A percentile compares a stretch with the other conserved stretches of the same genome.
Conservation (phyloP, 2,329 filamentous ascomycete species). For the Verticillium tricorpus region DNA sequence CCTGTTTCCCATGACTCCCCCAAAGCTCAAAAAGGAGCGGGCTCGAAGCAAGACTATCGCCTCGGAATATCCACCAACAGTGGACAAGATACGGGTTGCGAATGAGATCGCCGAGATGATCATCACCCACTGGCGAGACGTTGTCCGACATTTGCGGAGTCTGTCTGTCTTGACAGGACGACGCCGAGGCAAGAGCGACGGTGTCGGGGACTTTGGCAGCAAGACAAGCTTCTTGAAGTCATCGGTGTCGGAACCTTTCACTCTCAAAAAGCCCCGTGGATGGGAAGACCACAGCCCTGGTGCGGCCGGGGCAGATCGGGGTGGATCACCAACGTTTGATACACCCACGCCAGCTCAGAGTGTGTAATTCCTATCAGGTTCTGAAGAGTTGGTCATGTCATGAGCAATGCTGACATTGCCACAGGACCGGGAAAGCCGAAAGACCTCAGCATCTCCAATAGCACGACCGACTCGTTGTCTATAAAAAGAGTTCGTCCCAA, state of each 20-base stretch:
- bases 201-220: slow-evolving; percentile 3
- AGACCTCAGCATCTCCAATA: background rate
- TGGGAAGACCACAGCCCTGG: slow-evolving; percentile 22
- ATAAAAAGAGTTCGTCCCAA: slow-evolving; percentile 13
- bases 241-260: slow-evolving; percentile 36
- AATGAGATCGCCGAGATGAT: slow-evolving; percentile 62
- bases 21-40: slow-evolving; percentile 34
- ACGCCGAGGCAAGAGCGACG: slow-evolving; percentile 10
- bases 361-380: slow-evolving; percentile 12
- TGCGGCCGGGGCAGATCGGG: slow-evolving; percentile 14
- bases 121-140: slow-evolving; percentile 59
- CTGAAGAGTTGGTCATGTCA: background rate
- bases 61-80: slow-evolving; percentile 11
- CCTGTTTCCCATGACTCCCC: slow-evolving; percentile 37
- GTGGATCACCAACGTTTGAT: slow-evolving; percentile 30
- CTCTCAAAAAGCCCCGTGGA: slow-evolving; percentile 30
- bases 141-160: slow-evolving; percentile 55
- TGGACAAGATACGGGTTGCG: slow-evolving; percentile 52
- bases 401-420: slow-evolving; percentile 3
- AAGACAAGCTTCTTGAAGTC: slow-evolving; percentile 23
- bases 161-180: slow-evolving; percentile 29
- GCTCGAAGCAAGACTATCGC: slow-evolving; percentile 25
- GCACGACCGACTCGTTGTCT: slow-evolving; percentile 7
- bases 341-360: slow-evolving; percentile 25
- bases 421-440: slow-evolving; percentile 8